These are phyloP conservation scores for Globisporangium paroecandrum DNA, from an alignment of 352 stramenopile species.

Conservation along the genomic window DNA sequence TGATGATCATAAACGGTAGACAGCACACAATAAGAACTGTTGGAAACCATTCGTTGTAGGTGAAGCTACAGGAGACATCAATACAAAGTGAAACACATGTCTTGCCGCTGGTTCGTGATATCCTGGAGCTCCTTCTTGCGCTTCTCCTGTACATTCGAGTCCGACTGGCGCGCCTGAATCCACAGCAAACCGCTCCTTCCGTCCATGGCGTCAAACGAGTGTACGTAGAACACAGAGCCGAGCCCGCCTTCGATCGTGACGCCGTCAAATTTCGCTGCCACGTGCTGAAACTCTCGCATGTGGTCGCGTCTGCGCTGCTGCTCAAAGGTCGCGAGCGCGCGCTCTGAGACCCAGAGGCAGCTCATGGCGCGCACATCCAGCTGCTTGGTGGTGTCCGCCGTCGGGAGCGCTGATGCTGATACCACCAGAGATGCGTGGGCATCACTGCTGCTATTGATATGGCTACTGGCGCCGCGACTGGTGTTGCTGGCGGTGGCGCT, in stretches of 20 bases:
- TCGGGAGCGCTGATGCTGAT: background rate
- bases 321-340: constrained; percentile 35
- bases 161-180: constrained; percentile 42
- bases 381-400: constrained; percentile 11
- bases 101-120: constrained; percentile 38
- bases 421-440: background rate
- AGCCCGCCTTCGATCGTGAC: constrained; percentile 46
- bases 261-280: constrained; percentile 52
- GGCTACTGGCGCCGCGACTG: background rate
- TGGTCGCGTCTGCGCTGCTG: constrained; percentile 18
- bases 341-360: constrained; percentile 50
- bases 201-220: constrained; percentile 5
- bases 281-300: constrained; percentile 36
- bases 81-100: background rate
- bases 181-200: constrained; percentile 44
- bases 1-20: background rate
- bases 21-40: background rate
- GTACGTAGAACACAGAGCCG: constrained; percentile 29
- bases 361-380: constrained; percentile 39
- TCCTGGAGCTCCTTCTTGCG: constrained; percentile 59
- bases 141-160: constrained; percentile 47
- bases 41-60: background rate
- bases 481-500: background rate
- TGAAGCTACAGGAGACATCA: background rate
- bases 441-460: background rate